Base-by-base conservation (phyloP, 2,329 filamentous ascomycete genomes). In the Coniochaeta sp. region DNA sequence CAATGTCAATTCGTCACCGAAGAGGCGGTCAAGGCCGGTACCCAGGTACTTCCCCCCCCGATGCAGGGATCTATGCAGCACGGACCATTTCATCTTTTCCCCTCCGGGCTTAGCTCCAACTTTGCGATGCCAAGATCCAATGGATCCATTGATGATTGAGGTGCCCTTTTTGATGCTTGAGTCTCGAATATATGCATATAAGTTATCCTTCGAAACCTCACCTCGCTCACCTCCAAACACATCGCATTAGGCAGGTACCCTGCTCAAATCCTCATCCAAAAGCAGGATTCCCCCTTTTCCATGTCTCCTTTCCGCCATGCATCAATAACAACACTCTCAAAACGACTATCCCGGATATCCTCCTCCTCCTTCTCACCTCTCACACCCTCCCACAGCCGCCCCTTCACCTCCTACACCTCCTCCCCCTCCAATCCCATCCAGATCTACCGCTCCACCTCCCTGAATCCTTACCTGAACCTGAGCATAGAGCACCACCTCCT, bases 401-500 rank as follows among this genome's bases (percentile, higher is more conserved):
- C 24, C 22, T 44, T 56, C 34, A 56, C 54, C 17, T 56, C 54
- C 3, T 36, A 56, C 54, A 56, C 54, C 19, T 56, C 54, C 54
- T 56, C 54, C 5, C 30, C 28, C n/a, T 8, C 17, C 9, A 34
- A 34, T 32, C 17, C 54, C 54, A 74, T 81, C 17, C 89, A 93
- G 65, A 81, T 93, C 66, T 92, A 91, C 75, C 78, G 86, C 62
- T 93, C 90, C 12, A 77, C 76, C 62, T 89, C 85, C 59, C 77
- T 75, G 57, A 84, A 96, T 70, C 92, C 95, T 4, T 93, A 89
- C 72, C 78, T 96, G 67, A 99, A 99, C 74, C 90, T 99, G 61
- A 92, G 93, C 34, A 88, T 97, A 68, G 95, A 99, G 77, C 91
- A 98, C 72, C 88, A 90, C 72, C 86, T 99, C 32, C 84, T 98